A percentile compares a stretch with the other conserved stretches of the same genome.
These are phyloP conservation scores for Tylopilus cervinicoccineus DNA, from an alignment of 768 basidiomycete genomes.

Conservation along the genomic window DNA sequence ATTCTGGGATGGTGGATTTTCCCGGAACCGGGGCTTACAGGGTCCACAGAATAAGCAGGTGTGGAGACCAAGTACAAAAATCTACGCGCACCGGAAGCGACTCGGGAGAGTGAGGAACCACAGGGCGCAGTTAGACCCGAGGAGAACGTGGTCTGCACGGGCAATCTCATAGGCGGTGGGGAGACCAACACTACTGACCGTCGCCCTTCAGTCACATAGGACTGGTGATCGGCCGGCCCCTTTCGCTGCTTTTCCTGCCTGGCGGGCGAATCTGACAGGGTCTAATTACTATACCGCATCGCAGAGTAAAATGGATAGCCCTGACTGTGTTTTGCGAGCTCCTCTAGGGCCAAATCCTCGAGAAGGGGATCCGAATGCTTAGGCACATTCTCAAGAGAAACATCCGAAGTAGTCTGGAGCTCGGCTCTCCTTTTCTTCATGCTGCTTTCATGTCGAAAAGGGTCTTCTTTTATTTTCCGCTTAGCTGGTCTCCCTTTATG, in stretches of 20 bases:
- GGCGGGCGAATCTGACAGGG: slow-evolving; percentile 5
- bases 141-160: slow-evolving; percentile 6
- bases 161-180: slow-evolving; percentile 2
- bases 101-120: slow-evolving; percentile 1
- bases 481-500: slow-evolving; percentile 53
- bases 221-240: not conserved
- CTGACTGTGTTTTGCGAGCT: slow-evolving; percentile 13
- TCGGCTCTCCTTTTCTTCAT: slow-evolving; percentile 45
- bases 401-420: not conserved
- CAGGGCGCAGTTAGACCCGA: not conserved
- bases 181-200: slow-evolving; percentile 1
- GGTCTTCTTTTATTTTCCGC: slow-evolving; percentile 58
- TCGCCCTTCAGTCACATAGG: not conserved
- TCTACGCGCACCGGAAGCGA: slow-evolving; percentile 17
- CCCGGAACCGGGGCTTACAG: slow-evolving; percentile 16
- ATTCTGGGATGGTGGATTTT: not conserved
- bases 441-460: slow-evolving; percentile 41
- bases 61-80: slow-evolving; percentile 4
- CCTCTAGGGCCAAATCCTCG: not conserved
- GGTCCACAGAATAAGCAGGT: slow-evolving; percentile 12
- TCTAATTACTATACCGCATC: slow-evolving; percentile 1
- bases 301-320: not conserved
- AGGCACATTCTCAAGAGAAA: not conserved
- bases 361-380: not conserved
- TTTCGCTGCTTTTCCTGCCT: slow-evolving; percentile 5